These are phyloP conservation scores for Astrocystis sublimbata DNA, from an alignment of 495 filamentous ascomycete species.

Conservation along the genomic window DNA sequence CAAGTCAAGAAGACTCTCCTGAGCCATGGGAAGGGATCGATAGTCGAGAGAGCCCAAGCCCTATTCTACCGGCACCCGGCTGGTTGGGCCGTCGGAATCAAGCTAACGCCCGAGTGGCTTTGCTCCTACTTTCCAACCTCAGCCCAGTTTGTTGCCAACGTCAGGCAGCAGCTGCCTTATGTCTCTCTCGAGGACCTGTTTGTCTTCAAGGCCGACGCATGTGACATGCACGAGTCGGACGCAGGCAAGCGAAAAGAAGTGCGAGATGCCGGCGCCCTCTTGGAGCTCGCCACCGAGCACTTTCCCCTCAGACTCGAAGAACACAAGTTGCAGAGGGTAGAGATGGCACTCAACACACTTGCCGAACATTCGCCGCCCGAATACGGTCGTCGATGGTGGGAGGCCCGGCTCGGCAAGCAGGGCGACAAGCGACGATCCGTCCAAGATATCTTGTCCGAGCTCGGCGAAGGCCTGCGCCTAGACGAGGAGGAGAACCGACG, in stretches of 20 bases:
- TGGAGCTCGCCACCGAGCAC: constrained; percentile 19
- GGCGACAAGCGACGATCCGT: constrained; percentile 23
- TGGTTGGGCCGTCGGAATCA: constrained; percentile 18
- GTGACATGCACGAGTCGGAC: constrained; percentile 16
- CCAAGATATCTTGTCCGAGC: constrained; percentile 21
- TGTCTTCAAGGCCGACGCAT: constrained; percentile 22
- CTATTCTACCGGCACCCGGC: constrained; percentile 15
- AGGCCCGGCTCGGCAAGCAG: constrained; percentile 13
- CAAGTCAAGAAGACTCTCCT: constrained; percentile 18
- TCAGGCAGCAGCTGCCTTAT: constrained; percentile 11
- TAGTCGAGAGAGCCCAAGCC: constrained; percentile 11
- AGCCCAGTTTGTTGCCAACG: constrained; percentile 6
- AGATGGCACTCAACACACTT: constrained; percentile 18
- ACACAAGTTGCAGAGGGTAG: constrained; percentile 16
- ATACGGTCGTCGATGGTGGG: constrained; percentile 15
- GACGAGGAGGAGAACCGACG: constrained; percentile 17
- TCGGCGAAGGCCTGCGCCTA: constrained; percentile 16
- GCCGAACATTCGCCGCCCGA: constrained; percentile 13
- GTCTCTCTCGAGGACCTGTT: constrained; percentile 20
- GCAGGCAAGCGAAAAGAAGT: constrained; percentile 12
- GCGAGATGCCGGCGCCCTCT: constrained; percentile 15
- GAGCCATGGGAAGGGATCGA: neutral
- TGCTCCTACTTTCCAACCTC: constrained; percentile 15
- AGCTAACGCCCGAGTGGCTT: constrained; percentile 22
- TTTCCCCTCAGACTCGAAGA: constrained; percentile 15